A percentile compares a stretch with the other conserved stretches of the same genome.
Conservation (phyloP, 78 protist species). For the Dictyostelium firmibasis region DNA sequence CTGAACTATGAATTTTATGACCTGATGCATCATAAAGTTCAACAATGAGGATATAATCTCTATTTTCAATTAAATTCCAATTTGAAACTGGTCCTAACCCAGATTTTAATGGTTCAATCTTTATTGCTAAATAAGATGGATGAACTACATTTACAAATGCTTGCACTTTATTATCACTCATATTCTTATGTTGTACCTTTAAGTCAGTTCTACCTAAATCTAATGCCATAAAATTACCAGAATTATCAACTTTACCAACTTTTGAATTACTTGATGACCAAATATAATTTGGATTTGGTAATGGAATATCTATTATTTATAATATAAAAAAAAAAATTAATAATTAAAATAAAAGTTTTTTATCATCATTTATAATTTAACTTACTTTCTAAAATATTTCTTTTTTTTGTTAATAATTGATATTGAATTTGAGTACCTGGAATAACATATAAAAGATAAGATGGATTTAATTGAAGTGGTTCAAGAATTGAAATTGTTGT, state of each 20-base stretch:
- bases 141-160: constrained; percentile 72
- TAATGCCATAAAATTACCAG: constrained; percentile 53
- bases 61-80: constrained; percentile 58
- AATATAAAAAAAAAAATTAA: background rate
- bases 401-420: constrained; percentile 52
- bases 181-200: constrained; percentile 58
- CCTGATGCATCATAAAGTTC: constrained; percentile 70
- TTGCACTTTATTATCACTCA: constrained; percentile 70
- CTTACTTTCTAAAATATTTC: constrained; percentile 66
- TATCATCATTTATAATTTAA: background rate
- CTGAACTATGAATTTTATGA: constrained; percentile 63
- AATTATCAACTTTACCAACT: constrained; percentile 59
- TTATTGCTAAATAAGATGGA: constrained; percentile 69
- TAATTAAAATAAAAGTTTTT: background rate
- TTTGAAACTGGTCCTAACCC: constrained; percentile 19
- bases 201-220: constrained; percentile 71
- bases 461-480: constrained; percentile 78
- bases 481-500: constrained; percentile 73
- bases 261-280: constrained; percentile 71
- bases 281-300: constrained; percentile 69
- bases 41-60: constrained; percentile 33
- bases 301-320: background rate
- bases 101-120: constrained; percentile 38
- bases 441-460: constrained; percentile 54
- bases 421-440: constrained; percentile 78